Evolutionary conservation across 2,329 filamentous ascomycete species (phyloP), one percentile per base, ranked within the genome.

Genomic region (Aspergillus cejpii): DNA sequence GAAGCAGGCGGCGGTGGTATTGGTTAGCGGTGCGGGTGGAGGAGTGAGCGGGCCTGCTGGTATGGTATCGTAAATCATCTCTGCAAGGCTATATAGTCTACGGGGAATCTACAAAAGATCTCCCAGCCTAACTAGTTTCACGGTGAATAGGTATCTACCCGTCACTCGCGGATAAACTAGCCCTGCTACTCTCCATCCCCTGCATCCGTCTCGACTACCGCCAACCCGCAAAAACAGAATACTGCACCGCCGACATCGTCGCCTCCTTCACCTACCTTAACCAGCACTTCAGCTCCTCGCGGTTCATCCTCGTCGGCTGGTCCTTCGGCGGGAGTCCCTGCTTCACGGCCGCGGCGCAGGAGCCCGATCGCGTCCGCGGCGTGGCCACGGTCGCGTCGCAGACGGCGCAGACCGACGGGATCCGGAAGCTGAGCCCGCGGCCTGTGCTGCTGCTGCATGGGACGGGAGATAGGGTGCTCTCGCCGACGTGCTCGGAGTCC

Each of bases 261-360:
- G 61, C 67, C 7, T 62, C 60, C 3, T 65, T 72, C 60, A 50
- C 61, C 23, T 66, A 64, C 40, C 56, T 71, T 6, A 38, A 60
- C 11, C 47, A 59, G 11, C 46, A 54, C 20, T 65, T 60, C 48
- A 54, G 49, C 0, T 54, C 66, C 1, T 47, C 45, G n/a, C 57
- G 50, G 19, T 70, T 71, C 50, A 67, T 71, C 5, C 46, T 72
- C 11, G 58, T 70, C 1, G 69, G 70, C 37, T 72, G 68, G 69
- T 68, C 63, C 8, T 71, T 72, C 41, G 67, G 70, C 15, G 64
- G 68, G 5, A 68, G 66, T 15, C 68, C 68, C 0, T 69, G 67
- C 14, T 68, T 70, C 53, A 65, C 62, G 0, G 60, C 64, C 10
- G 68, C 57, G 6, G 63, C 56, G 2, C 26, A 50, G 11, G 63